These are phyloP conservation scores for Hypoxylon lenormandii DNA, from an alignment of 495 filamentous ascomycete species.

Conservation along the genomic window DNA sequence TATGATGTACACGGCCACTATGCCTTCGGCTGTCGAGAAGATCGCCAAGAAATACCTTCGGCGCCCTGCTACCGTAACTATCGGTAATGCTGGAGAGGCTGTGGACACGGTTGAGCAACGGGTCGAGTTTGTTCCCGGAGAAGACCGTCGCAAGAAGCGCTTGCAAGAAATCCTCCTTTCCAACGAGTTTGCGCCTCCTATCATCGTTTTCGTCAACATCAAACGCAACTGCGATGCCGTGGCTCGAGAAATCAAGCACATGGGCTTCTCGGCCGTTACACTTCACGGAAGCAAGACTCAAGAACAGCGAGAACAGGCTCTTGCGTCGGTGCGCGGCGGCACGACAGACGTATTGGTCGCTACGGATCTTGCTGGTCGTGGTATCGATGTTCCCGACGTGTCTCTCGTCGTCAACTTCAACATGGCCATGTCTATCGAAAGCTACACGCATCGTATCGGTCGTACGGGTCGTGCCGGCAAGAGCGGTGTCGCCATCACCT, in stretches of 20 bases:
- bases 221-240: slow-evolving; percentile 98
- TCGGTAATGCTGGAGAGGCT: slow-evolving; percentile 95
- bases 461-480: slow-evolving; percentile 98
- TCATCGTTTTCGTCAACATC: slow-evolving; percentile 99
- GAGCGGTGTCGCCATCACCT: slow-evolving; percentile 96
- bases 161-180: slow-evolving; percentile 89
- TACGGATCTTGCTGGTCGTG: slow-evolving; percentile 93
- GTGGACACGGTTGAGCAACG: slow-evolving; percentile 98
- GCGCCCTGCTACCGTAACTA: slow-evolving; percentile 91
- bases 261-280: slow-evolving; percentile 91
- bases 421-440: slow-evolving; percentile 94
- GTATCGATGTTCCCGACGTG: slow-evolving; percentile 98
- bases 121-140: slow-evolving; percentile 89
- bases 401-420: slow-evolving; percentile 98
- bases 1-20: slow-evolving; percentile 99
- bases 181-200: slow-evolving; percentile 86
- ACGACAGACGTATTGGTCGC: slow-evolving; percentile 90
- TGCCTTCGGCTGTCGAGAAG: slow-evolving; percentile 92
- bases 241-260: slow-evolving; percentile 92
- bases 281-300: slow-evolving; percentile 96
- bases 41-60: slow-evolving; percentile 97
- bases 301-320: slow-evolving; percentile 94
- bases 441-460: slow-evolving; percentile 97
- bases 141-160: slow-evolving; percentile 98
- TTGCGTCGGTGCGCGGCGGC: slow-evolving; percentile 85